Evolutionary conservation across 2,329 filamentous ascomycete genomes (phyloP).

Genomic region (Nigrospora oryzae): DNA sequence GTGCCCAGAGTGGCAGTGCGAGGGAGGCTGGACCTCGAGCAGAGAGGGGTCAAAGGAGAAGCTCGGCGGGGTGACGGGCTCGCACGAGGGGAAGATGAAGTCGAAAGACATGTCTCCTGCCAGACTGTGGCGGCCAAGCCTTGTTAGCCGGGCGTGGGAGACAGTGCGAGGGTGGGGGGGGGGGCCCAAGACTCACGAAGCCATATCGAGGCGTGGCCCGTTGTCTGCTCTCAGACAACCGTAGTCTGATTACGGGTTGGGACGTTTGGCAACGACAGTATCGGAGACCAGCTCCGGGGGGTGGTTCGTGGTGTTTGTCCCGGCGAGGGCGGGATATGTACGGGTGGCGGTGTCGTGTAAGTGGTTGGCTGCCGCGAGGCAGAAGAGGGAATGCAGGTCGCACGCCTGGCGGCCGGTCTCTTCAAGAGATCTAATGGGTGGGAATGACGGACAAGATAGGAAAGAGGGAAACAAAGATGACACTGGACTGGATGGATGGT

Average conservation of each 20-base stretch:
- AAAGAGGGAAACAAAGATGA: slow-evolving; percentile 14
- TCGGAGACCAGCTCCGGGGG: slow-evolving; percentile 21
- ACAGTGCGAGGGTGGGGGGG: slow-evolving; percentile 1
- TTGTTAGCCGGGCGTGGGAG: slow-evolving; percentile 17
- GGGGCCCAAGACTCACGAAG: slow-evolving; percentile 31
- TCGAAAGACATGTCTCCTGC: slow-evolving; percentile 54
- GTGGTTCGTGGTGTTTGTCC: neutral
- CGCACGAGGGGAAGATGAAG: slow-evolving; percentile 48
- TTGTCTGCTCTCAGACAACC: slow-evolving; percentile 17
- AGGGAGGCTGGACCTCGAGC: slow-evolving; percentile 31
- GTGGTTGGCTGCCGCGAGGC: slow-evolving; percentile 12
- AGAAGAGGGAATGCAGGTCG: slow-evolving; percentile 14
- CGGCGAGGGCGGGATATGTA: slow-evolving; percentile 8
- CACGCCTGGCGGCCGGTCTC: slow-evolving; percentile 11
- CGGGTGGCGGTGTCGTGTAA: slow-evolving; percentile 5
- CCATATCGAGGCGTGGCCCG: slow-evolving; percentile 25
- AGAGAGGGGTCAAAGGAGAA: slow-evolving; percentile 49
- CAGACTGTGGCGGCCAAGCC: slow-evolving; percentile 34
- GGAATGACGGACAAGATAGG: slow-evolving; percentile 13
- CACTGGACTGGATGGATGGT: slow-evolving; percentile 20
- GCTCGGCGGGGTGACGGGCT: slow-evolving; percentile 39
- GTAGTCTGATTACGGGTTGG: slow-evolving; percentile 17
- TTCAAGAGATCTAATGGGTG: slow-evolving; percentile 15
- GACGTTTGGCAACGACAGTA: slow-evolving; percentile 12
- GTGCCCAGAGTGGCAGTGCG: slow-evolving; percentile 34